Base-by-base conservation (phyloP, 164 flowering plant species). In the Magnolia sinica region DNA sequence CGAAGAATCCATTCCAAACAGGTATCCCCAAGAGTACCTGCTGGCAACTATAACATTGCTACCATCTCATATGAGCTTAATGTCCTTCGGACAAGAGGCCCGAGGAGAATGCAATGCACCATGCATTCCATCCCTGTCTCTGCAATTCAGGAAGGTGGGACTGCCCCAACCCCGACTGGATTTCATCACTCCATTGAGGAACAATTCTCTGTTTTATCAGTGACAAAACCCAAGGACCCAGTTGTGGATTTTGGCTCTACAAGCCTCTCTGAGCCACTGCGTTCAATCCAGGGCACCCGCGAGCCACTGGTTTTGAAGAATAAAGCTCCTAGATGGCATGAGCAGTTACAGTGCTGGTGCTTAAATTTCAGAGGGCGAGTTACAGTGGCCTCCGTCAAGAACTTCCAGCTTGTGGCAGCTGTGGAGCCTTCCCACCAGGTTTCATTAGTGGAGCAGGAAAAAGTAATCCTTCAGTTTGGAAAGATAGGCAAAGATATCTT, bases 371-470 rank as follows among this genome's bases (percentile, higher is more conserved):
- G 87, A 83, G 98, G 98, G 3, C 92, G 97, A 64, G 97, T 92
- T 19, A 94, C 97, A 1, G 98, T 94, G 63, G 98, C 98, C 2
- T 94, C 98, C 7, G 97, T 94, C 19, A 95, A 95, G 88, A 95
- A 95, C 75, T 95, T 95, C 81, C 98, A 92, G 89, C 89, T 92
- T 22, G 95, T 89, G 70, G 96, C 95, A 49, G 83, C 91, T 63
- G 91, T 82, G 49, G 91, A 90, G 29, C 81, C 88, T 49, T 68
- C 81, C 59, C 87, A 83, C 70, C 83, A 90, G 69, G 78, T 89
- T 70, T 78, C 93, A 4, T 74, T 68, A 11, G 84, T 83, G 23
- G 97, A 92, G 76, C 95, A 88, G 77, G 98, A 92, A 58, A 91
- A 83, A 76, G 96, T 92, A 45, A 89, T 91, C 29, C 84, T 94